Evolutionary conservation across 768 basidiomycete genomes (phyloP).

Genomic region (Termitomyces sp.): DNA sequence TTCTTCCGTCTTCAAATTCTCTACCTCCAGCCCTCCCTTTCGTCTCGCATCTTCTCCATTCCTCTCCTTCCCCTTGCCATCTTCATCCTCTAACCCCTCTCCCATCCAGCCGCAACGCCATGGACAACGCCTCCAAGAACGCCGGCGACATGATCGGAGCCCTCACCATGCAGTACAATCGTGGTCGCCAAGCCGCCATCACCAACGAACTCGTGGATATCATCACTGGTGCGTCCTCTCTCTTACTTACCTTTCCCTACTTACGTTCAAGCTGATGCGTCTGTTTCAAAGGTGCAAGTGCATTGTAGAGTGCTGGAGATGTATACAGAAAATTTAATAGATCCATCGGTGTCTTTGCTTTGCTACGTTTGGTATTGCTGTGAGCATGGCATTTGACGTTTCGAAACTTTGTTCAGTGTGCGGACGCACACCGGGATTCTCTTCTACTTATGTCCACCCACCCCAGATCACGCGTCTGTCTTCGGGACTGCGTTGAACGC

Average conservation of each 20-base stretch:
- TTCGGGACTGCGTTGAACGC: too few relatives aligned
- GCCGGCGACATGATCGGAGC: conserved; percentile 88
- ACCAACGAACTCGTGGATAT: conserved; percentile 94
- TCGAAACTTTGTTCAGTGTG: too few relatives aligned
- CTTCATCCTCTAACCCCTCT: background rate
- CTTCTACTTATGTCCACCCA: too few relatives aligned
- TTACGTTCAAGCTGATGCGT: background rate
- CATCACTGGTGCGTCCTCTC: conserved; percentile 66
- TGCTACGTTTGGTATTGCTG: background rate
- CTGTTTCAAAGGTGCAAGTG: conserved; percentile 35
- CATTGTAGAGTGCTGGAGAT: conserved; percentile 25
- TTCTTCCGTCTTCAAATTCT: too few relatives aligned
- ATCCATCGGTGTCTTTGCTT: background rate
- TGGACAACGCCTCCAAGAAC: conserved; percentile 99
- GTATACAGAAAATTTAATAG: background rate
- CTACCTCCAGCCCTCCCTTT: too few relatives aligned
- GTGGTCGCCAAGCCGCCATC: conserved; percentile 97
- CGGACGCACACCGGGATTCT: background rate
- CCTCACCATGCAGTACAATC: conserved; percentile 94
- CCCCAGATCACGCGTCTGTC: too few relatives aligned
- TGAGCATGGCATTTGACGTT: background rate
- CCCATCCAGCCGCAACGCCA: conserved; percentile 79
- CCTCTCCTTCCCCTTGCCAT: background rate
- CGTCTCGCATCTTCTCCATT: background rate
- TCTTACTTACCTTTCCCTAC: background rate